Conservation (phyloP, 768 basidiomycete genomes). For the Lentinus tigrinus region DNA sequence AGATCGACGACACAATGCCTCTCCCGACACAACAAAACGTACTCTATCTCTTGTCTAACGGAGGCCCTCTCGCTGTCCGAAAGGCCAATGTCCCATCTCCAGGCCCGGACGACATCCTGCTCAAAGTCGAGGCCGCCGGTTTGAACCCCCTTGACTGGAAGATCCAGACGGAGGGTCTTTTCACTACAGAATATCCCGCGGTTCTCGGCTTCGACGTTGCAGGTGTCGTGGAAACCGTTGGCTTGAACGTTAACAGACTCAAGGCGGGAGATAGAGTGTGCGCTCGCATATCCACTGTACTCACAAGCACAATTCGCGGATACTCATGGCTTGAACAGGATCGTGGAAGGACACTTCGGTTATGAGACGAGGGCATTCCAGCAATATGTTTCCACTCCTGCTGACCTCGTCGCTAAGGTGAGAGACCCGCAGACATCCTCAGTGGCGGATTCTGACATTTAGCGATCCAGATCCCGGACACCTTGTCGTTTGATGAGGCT, state of each 20-base stretch:
- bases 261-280: constrained; percentile 33
- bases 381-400: constrained; percentile 24
- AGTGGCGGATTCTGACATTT: background rate
- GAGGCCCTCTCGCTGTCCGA: background rate
- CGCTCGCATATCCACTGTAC: constrained; percentile 7
- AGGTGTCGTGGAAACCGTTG: constrained; percentile 24
- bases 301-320: background rate
- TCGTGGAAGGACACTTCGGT: background rate
- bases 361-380: constrained; percentile 19
- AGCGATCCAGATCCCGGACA: constrained; percentile 7
- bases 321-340: background rate
- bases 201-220: constrained; percentile 16
- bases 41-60: background rate
- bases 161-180: constrained; percentile 17
- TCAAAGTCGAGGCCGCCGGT: constrained; percentile 37
- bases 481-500: constrained; percentile 8
- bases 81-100: constrained; percentile 7
- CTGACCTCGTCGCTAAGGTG: constrained; percentile 24
- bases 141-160: constrained; percentile 40
- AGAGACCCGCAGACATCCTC: background rate
- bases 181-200: constrained; percentile 19
- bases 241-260: constrained; percentile 31
- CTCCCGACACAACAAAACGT: constrained; percentile 6
- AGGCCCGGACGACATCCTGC: constrained; percentile 33
- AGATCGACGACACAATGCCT: too few species aligned